phyloP scores from a whole-genome alignment of 208 protist species.

The Trypanosomatidae sp. region DNA sequence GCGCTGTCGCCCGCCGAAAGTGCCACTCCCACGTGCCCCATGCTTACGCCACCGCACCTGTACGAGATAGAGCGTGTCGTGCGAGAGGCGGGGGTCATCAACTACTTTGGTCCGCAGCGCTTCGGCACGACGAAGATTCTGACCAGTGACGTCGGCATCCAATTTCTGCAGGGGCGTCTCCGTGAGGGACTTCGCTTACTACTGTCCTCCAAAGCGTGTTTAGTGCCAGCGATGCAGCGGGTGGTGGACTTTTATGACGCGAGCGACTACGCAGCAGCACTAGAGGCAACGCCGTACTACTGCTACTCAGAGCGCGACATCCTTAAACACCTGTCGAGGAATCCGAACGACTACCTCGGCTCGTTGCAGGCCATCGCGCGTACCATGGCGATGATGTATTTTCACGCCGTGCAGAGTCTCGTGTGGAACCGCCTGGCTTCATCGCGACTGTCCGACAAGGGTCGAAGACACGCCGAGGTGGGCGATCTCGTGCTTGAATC shows the following conservation, averaged over 20 bases:
- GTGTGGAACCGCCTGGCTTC: slow-evolving; percentile 95
- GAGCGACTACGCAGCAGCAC: slow-evolving; percentile 44
- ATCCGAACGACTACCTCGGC: slow-evolving; percentile 72
- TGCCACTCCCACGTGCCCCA: background rate
- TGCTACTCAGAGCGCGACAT: slow-evolving; percentile 86
- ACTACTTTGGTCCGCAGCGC: slow-evolving; percentile 96
- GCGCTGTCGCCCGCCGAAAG: background rate
- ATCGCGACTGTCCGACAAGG: slow-evolving; percentile 49
- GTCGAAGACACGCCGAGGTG: slow-evolving; percentile 38
- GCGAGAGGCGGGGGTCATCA: slow-evolving; percentile 82
- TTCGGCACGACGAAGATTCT: slow-evolving; percentile 93
- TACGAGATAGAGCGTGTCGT: slow-evolving; percentile 31
- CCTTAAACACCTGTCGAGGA: slow-evolving; percentile 65
- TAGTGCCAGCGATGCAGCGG: slow-evolving; percentile 53
- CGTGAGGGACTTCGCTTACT: slow-evolving; percentile 68
- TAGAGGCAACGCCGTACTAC: slow-evolving; percentile 63
- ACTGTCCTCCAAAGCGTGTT: slow-evolving; percentile 59
- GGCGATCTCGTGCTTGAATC: slow-evolving; percentile 87
- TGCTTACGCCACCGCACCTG: slow-evolving; percentile 13
- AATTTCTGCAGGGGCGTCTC: slow-evolving; percentile 75
- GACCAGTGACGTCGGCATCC: slow-evolving; percentile 90
- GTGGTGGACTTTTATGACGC: slow-evolving; percentile 33
- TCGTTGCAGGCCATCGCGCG: slow-evolving; percentile 79
- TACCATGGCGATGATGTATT: slow-evolving; percentile 90
- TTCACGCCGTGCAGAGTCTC: slow-evolving; percentile 94